phyloP scores from a whole-genome alignment of 2,329 filamentous ascomycete species.

The Cercospora nicotianae region DNA sequence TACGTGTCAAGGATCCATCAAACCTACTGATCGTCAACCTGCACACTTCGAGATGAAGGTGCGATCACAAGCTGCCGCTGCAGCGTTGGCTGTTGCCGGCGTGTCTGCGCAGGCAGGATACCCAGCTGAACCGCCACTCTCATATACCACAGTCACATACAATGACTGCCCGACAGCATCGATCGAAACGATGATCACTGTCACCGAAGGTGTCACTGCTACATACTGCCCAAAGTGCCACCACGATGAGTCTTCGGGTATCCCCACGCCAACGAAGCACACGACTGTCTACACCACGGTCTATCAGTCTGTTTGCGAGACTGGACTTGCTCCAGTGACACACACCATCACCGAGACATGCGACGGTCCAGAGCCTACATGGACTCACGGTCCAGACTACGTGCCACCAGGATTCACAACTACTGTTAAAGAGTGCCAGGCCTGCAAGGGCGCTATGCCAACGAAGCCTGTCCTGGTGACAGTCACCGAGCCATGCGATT shows the following conservation, averaged over 20 bases:
- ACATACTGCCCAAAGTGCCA: conserved; percentile 42
- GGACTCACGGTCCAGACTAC: conserved; percentile 36
- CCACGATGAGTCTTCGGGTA: conserved; percentile 14
- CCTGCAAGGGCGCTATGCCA: conserved; percentile 31
- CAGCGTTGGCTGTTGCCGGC: conserved; percentile 24
- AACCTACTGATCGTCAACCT: not conserved
- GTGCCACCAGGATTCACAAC: conserved; percentile 40
- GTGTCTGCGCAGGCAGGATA: conserved; percentile 19
- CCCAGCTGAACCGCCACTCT: conserved; percentile 22
- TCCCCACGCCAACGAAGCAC: conserved; percentile 21
- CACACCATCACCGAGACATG: conserved; percentile 43
- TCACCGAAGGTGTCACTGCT: conserved; percentile 39
- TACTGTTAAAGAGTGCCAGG: conserved; percentile 38
- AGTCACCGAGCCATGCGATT: conserved; percentile 41
- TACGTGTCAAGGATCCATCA: not conserved
- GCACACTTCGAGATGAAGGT: conserved; percentile 20
- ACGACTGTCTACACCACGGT: conserved; percentile 42
- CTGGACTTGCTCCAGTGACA: conserved; percentile 35
- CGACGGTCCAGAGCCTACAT: conserved; percentile 38
- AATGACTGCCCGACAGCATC: conserved; percentile 37
- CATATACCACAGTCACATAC: conserved; percentile 38
- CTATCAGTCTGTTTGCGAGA: conserved; percentile 39
- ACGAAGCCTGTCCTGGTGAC: conserved; percentile 34
- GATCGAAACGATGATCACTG: conserved; percentile 38
- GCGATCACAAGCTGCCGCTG: conserved; percentile 13